Conservation (phyloP, 208 protist genomes). For the Acanthamoeba healyi region DNA sequence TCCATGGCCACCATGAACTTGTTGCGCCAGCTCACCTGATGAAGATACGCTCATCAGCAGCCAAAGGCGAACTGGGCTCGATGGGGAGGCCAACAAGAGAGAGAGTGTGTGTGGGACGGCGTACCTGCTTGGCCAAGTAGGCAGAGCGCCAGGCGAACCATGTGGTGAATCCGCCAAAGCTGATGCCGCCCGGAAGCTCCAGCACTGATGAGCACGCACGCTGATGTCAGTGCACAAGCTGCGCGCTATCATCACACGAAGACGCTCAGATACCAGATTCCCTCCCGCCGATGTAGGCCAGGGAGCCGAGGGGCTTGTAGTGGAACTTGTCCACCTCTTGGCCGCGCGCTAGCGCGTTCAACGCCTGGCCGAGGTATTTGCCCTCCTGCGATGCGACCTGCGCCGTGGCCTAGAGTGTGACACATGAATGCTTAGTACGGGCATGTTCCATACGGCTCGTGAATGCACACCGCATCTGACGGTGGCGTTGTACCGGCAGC, state of each 20-base stretch:
- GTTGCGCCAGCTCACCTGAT: conserved; percentile 54
- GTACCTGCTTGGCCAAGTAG: conserved; percentile 34
- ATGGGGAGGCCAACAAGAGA: background rate
- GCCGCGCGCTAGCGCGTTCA: background rate
- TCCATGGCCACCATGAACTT: conserved; percentile 65
- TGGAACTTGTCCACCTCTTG: background rate
- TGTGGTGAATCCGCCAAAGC: conserved; percentile 44
- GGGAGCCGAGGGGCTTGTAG: conserved; percentile 6
- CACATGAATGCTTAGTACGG: background rate
- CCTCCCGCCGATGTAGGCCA: conserved; percentile 24
- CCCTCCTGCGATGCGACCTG: conserved; percentile 57
- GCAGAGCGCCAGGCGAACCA: conserved; percentile 44
- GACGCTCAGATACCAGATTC: background rate
- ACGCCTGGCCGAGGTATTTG: background rate
- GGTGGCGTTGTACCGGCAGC: too few relatives aligned
- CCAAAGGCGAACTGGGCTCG: background rate
- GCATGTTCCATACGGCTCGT: too few relatives aligned
- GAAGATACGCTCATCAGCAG: background rate
- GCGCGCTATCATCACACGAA: background rate
- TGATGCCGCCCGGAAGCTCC: conserved; percentile 33
- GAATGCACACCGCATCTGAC: too few relatives aligned
- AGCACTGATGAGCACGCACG: background rate
- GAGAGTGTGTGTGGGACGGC: background rate
- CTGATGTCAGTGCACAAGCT: too few relatives aligned
- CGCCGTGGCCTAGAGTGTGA: background rate